Conservation (phyloP, 176 grass and related monocot species). For the Puccinellia tenuiflora region DNA sequence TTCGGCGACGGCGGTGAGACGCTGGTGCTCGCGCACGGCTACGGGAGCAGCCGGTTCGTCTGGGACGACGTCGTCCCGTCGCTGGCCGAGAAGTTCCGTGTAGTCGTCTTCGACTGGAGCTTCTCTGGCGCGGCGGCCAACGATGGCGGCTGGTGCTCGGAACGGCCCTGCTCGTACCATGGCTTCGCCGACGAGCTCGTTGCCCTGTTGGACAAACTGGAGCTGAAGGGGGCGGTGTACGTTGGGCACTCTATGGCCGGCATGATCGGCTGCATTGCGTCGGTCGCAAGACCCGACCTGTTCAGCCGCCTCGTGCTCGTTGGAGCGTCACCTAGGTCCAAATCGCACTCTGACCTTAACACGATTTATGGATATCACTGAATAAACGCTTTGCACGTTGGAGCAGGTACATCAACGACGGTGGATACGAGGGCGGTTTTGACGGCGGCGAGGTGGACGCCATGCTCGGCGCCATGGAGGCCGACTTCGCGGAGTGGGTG, state of each 20-base stretch:
- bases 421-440: slow-evolving; percentile 74
- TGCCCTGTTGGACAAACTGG: slow-evolving; percentile 47
- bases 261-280: slow-evolving; percentile 87
- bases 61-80: slow-evolving; percentile 64
- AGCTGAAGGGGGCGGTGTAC: slow-evolving; percentile 21
- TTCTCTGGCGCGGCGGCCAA: slow-evolving; percentile 31
- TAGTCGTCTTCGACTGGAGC: slow-evolving; percentile 89
- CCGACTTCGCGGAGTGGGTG: slow-evolving; percentile 52
- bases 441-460: slow-evolving; percentile 40
- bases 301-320: slow-evolving; percentile 67
- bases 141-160: not conserved
- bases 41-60: slow-evolving; percentile 45
- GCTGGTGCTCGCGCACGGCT: slow-evolving; percentile 75
- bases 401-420: slow-evolving; percentile 62
- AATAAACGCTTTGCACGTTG: not conserved
- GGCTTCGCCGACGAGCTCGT: slow-evolving; percentile 48
- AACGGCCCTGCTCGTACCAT: slow-evolving; percentile 39
- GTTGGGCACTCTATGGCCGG: slow-evolving; percentile 85
- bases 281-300: slow-evolving; percentile 51
- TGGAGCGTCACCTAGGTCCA: slow-evolving; percentile 65
- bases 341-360: not conserved
- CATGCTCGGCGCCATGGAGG: slow-evolving; percentile 38
- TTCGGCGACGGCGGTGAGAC: slow-evolving; percentile 31
- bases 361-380: not conserved
- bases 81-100: slow-evolving; percentile 41